Conservation (phyloP, 768 basidiomycete species). For the Exidia glandulosa region DNA sequence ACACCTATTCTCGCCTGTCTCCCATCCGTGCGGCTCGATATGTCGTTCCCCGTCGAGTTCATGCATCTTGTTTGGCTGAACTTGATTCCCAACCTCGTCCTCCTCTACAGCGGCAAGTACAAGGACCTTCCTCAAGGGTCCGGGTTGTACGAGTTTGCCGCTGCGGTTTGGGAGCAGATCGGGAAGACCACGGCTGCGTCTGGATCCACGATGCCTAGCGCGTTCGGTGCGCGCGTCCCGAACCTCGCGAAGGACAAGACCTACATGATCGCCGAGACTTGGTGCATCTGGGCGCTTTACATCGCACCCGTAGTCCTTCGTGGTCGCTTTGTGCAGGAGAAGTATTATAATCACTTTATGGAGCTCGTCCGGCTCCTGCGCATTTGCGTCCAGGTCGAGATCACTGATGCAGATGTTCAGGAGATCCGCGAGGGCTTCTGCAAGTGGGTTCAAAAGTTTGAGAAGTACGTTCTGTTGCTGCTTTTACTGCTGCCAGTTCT, state of each 20-base stretch:
- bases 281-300: constrained; percentile 15
- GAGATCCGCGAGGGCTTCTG: constrained; percentile 8
- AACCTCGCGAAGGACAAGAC: constrained; percentile 18
- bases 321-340: constrained; percentile 7
- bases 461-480: constrained; percentile 12
- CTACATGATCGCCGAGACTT: constrained; percentile 15
- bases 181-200: constrained; percentile 19
- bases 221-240: constrained; percentile 17
- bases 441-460: constrained; percentile 13
- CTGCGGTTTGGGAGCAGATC: constrained; percentile 31
- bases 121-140: constrained; percentile 25
- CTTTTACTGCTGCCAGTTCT: no score
- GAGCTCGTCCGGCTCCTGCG: constrained; percentile 13
- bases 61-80: constrained; percentile 42
- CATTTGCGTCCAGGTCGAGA: constrained; percentile 14
- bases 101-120: constrained; percentile 29
- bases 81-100: constrained; percentile 28
- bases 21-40: constrained; percentile 7
- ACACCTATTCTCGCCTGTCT: constrained; percentile 21
- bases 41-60: constrained; percentile 31
- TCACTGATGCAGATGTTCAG: constrained; percentile 6
- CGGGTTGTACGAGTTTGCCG: constrained; percentile 18
- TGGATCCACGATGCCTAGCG: constrained; percentile 14
- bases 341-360: constrained; percentile 18
- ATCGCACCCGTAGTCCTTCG: constrained; percentile 14